Evolutionary conservation across 192 early-diverging fungal genomes (phyloP).

Genomic region (Coemansia sp.): DNA sequence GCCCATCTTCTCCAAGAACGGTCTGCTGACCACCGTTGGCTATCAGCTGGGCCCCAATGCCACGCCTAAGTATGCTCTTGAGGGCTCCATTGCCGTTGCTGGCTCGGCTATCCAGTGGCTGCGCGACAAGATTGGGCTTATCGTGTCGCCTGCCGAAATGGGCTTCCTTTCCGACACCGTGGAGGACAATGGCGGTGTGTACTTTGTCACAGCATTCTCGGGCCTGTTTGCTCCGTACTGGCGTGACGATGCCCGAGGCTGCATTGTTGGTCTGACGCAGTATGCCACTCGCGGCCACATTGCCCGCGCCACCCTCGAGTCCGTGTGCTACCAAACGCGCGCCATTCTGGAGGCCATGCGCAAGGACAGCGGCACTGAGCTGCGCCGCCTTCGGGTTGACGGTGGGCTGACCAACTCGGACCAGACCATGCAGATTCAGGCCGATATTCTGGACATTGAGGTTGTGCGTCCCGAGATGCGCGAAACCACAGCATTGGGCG

Average conservation of each 20-base stretch:
- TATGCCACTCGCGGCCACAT: slow-evolving; percentile 84
- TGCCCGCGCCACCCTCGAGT: slow-evolving; percentile 83
- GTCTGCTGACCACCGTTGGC: slow-evolving; percentile 85
- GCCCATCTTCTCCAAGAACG: slow-evolving; percentile 74
- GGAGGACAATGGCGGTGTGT: slow-evolving; percentile 79
- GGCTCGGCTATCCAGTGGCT: slow-evolving; percentile 91
- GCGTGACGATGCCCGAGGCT: slow-evolving; percentile 85
- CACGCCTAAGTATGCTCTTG: slow-evolving; percentile 77
- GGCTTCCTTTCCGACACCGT: slow-evolving; percentile 66
- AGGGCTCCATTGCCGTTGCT: slow-evolving; percentile 89
- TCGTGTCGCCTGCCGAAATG: slow-evolving; percentile 71
- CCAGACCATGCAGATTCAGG: slow-evolving; percentile 88
- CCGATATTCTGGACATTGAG: slow-evolving; percentile 76
- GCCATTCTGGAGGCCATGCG: slow-evolving; percentile 91
- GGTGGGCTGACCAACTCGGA: slow-evolving; percentile 93
- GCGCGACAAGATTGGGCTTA: slow-evolving; percentile 81
- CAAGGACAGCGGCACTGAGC: slow-evolving; percentile 64
- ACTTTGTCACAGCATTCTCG: slow-evolving; percentile 93
- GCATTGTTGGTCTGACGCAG: slow-evolving; percentile 84
- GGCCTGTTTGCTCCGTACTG: slow-evolving; percentile 95
- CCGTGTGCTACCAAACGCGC: slow-evolving; percentile 85
- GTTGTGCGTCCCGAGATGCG: slow-evolving; percentile 82
- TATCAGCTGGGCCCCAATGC: slow-evolving; percentile 78
- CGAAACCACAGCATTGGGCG: slow-evolving; percentile 90
- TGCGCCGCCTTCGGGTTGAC: slow-evolving; percentile 82